Evolutionary conservation across 768 basidiomycete genomes (phyloP).

Genomic region (Pseudohyphozyma bogoriensis): DNA sequence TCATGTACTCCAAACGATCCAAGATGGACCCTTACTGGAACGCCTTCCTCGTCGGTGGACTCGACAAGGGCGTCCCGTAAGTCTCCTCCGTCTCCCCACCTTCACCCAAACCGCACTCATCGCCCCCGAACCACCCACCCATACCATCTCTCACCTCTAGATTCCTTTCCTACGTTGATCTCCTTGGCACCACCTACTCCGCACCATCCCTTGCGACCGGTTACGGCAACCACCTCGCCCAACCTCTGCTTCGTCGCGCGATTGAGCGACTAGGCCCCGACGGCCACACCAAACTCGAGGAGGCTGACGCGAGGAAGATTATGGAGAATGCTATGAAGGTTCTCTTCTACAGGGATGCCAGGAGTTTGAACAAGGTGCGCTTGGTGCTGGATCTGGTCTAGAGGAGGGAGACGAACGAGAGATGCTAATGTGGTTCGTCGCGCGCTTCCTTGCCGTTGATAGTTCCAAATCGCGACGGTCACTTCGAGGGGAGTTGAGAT

Average conservation of each 20-base stretch:
- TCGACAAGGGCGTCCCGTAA: slow-evolving; percentile 48
- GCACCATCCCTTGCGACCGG: slow-evolving; percentile 91
- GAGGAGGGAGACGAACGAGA: background rate
- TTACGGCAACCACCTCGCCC: slow-evolving; percentile 84
- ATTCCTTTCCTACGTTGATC: slow-evolving; percentile 86
- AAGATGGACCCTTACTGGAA: slow-evolving; percentile 97
- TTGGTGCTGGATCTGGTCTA: background rate
- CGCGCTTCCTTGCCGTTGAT: slow-evolving; percentile 3
- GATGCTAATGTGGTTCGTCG: background rate
- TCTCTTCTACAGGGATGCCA: slow-evolving; percentile 89
- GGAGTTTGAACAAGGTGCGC: slow-evolving; percentile 84
- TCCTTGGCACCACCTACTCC: slow-evolving; percentile 91
- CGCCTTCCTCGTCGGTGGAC: slow-evolving; percentile 79
- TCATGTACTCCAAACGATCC: slow-evolving; percentile 79
- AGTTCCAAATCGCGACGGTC: slow-evolving; percentile 94
- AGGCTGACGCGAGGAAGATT: slow-evolving; percentile 66
- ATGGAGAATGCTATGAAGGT: slow-evolving; percentile 81
- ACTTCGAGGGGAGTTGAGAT: slow-evolving; percentile 65
- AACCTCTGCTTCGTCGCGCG: slow-evolving; percentile 79
- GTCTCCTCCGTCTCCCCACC: background rate
- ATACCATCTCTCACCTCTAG: slow-evolving; percentile 47
- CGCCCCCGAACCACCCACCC: background rate
- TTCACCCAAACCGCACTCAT: background rate
- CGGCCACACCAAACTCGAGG: slow-evolving; percentile 46
- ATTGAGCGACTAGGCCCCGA: slow-evolving; percentile 51